Percentiles rank a stretch among this genome's conserved stretches.
phyloP scores from a whole-genome alignment of 1,284 basidiomycete genomes.

The Tetrapyrgos nigripes region DNA sequence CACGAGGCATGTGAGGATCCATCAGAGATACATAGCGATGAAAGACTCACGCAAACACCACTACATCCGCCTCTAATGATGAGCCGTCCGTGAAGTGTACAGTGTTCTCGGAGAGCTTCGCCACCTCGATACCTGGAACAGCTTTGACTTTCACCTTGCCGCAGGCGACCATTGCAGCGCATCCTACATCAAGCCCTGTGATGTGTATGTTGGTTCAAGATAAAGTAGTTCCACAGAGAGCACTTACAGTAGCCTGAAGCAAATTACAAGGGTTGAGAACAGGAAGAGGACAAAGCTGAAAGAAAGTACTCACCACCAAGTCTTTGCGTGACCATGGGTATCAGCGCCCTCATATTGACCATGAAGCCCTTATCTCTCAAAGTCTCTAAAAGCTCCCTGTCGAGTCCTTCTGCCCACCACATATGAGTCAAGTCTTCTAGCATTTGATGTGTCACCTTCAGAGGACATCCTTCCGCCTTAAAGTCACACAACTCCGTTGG shows the following conservation, averaged over 20 bases:
- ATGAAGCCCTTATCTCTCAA: conserved; percentile 45
- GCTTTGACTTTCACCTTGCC: conserved; percentile 34
- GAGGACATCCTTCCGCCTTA: conserved; percentile 44
- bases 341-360: conserved; percentile 33
- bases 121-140: conserved; percentile 36
- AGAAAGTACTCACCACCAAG: conserved; percentile 31
- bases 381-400: conserved; percentile 40
- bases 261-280: neutral
- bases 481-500: conserved; percentile 54
- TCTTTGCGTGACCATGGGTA: conserved; percentile 31
- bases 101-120: conserved; percentile 24
- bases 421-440: conserved; percentile 31
- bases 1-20: neutral
- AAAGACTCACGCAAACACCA: conserved; percentile 39
- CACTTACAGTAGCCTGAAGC: conserved; percentile 12
- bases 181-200: conserved; percentile 48
- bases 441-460: conserved; percentile 42
- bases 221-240: neutral
- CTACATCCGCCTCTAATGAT: conserved; percentile 34
- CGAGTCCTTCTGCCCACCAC: conserved; percentile 27
- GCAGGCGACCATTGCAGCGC: conserved; percentile 35
- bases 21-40: neutral
- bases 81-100: conserved; percentile 40
- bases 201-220: neutral
- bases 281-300: neutral